A percentile compares a stretch with the other conserved stretches of the same genome.
Evolutionary conservation across 2,329 filamentous ascomycete genomes (phyloP).

Genomic region (Calonectria pseudoturangicola): DNA sequence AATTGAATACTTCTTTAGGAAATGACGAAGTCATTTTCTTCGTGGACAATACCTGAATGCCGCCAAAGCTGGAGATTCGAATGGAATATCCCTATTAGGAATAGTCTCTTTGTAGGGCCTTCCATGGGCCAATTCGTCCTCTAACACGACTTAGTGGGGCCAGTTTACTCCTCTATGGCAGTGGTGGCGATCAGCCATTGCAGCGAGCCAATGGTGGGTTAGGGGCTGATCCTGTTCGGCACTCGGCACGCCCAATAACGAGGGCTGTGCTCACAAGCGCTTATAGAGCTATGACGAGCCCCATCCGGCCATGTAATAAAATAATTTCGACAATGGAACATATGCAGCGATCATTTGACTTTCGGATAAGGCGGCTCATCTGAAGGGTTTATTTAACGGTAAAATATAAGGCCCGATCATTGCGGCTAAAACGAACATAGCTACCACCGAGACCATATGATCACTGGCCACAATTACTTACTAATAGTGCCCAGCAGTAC

Average conservation of each 20-base stretch:
- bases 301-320: background rate
- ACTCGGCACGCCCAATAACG: background rate
- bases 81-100: slow-evolving; percentile 1
- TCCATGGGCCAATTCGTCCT: background rate
- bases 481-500: too few species aligned
- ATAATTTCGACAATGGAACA: too few species aligned
- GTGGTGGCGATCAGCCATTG: too few species aligned
- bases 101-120: background rate
- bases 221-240: background rate
- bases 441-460: too few species aligned
- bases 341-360: background rate
- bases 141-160: background rate
- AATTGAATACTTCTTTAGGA: background rate
- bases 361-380: background rate
- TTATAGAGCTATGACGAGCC: background rate
- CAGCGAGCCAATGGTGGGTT: background rate
- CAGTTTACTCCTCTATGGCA: too few species aligned
- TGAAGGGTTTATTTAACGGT: background rate
- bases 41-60: background rate
- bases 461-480: too few species aligned
- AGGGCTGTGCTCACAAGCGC: slow-evolving; percentile 8
- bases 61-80: background rate
- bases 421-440: too few species aligned
- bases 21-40: background rate
- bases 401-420: too few species aligned